Conservation (phyloP, 2,329 filamentous ascomycete species). For the Cryoendolithus antarcticus region DNA sequence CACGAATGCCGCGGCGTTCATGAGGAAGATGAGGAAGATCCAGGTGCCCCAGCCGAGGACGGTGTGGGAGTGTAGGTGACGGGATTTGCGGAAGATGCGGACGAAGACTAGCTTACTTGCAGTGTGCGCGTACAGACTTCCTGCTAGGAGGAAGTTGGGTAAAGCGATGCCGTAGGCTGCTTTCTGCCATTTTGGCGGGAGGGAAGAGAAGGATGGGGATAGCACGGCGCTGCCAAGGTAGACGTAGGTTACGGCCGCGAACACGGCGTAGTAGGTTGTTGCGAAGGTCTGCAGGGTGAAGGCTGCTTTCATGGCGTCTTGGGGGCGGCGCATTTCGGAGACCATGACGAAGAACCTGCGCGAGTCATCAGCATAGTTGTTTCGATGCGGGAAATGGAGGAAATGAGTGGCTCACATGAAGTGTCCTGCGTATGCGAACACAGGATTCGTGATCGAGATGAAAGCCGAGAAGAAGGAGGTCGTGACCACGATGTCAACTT, state of each 20-base stretch:
- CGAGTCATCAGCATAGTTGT: constrained; percentile 3
- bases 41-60: constrained; percentile 36
- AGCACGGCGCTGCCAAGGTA: constrained; percentile 36
- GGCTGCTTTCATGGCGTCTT: constrained; percentile 40
- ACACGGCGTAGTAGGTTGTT: constrained; percentile 39
- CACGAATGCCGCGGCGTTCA: constrained; percentile 34
- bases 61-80: constrained; percentile 38
- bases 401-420: constrained; percentile 27
- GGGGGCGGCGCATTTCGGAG: constrained; percentile 40
- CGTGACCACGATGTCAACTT: constrained; percentile 27
- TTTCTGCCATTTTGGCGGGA: constrained; percentile 36
- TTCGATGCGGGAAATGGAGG: constrained; percentile 23
- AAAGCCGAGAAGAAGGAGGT: constrained; percentile 35
- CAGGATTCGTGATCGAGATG: constrained; percentile 38
- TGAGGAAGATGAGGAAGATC: constrained; percentile 33
- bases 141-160: constrained; percentile 40
- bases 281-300: constrained; percentile 39
- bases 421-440: constrained; percentile 41
- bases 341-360: constrained; percentile 38
- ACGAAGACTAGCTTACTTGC: constrained; percentile 42
- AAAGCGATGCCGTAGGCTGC: constrained; percentile 39
- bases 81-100: constrained; percentile 34
- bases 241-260: constrained; percentile 39
- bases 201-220: constrained; percentile 37
- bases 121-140: constrained; percentile 38